phyloP scores from a whole-genome alignment of 805 yeast genomes.

The Debaryomyces prosopidis region DNA sequence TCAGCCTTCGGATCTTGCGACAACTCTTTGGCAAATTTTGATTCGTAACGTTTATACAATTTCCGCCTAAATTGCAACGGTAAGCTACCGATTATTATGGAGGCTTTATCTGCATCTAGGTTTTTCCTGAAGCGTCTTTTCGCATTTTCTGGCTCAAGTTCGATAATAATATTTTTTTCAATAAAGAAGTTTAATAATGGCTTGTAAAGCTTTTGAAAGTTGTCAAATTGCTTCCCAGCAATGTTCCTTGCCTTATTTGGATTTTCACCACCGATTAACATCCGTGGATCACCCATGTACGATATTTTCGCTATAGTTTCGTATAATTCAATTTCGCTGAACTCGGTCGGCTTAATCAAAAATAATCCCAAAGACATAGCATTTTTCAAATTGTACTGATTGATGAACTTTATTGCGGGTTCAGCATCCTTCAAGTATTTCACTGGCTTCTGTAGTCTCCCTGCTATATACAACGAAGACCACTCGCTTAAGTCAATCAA shows the following conservation, averaged over 20 bases:
- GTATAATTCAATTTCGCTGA: constrained; percentile 68
- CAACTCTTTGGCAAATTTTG: constrained; percentile 24
- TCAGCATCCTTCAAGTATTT: constrained; percentile 63
- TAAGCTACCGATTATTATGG: constrained; percentile 39
- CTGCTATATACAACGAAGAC: constrained; percentile 85
- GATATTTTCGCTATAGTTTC: constrained; percentile 77
- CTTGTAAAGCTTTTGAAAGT: constrained; percentile 71
- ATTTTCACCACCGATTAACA: constrained; percentile 85
- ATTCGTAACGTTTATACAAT: constrained; percentile 32
- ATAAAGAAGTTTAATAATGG: constrained; percentile 47
- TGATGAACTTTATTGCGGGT: constrained; percentile 60
- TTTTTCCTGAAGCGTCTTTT: constrained; percentile 12
- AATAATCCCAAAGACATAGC: constrained; percentile 73
- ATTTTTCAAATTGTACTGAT: constrained; percentile 73
- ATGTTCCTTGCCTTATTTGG: constrained; percentile 87
- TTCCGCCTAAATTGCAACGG: constrained; percentile 51
- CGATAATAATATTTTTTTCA: constrained; percentile 16
- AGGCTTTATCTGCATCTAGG: constrained; percentile 11
- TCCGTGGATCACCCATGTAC: constrained; percentile 88
- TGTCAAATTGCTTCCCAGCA: constrained; percentile 69
- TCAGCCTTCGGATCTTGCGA: background rate
- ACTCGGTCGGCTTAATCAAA: constrained; percentile 42
- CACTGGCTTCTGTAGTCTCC: constrained; percentile 93
- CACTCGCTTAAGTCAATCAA: constrained; percentile 76
- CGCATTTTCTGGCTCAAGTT: constrained; percentile 11